Evolutionary conservation across 2,329 filamentous ascomycete genomes (phyloP), one percentile per base, ranked within the genome.

Genomic region (Alternaria conjuncta): DNA sequence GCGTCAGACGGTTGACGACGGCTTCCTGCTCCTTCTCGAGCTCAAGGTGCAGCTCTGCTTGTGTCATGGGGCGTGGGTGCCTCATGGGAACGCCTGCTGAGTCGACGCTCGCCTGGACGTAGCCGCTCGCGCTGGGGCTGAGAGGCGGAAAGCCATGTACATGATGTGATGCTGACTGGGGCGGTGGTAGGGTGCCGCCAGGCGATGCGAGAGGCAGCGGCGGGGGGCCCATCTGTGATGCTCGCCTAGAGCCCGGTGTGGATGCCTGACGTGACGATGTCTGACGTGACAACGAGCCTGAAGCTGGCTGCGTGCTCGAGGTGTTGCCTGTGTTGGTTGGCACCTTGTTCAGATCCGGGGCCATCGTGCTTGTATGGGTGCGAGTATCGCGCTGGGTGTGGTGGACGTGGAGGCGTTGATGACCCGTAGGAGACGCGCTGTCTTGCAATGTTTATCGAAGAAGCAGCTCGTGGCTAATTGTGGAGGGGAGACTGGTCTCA

Each of bases 21-120:
- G 94, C 92, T 80, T 98, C 95, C 74, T 98, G 94, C 78, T 98
- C 95, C 80, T 96, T 96, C 81, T 98, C 95, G 25, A 97, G 85
- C 82, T 97, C 89, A 63, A 92, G 85, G 79, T 97, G 94, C 65
- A 98, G 85, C 79, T 98, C 95, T 4, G 93, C 92, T 2, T 93
- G 90, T 0, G 95, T 97, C 78, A 97, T 83, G 4, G 94, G 94
- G 36, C 93, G 88, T 6, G 95, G 94, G 78, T 97, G 94, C 66
- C 95, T 88, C 72, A 96, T 82, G 5, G 95, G 94, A 12, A 83
- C 72, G 0, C 91, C 92, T 60, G 88, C 54, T 15, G 74, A 66
- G 57, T 78, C 72, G 49, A 71, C 74, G 60, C 65, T 74, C n/a
- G 72, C n/a, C 44, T 63, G 64, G 20, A 71, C 57, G 41, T 72